Evolutionary conservation across 768 basidiomycete species (phyloP).

Genomic region (Auricularia cornea): DNA sequence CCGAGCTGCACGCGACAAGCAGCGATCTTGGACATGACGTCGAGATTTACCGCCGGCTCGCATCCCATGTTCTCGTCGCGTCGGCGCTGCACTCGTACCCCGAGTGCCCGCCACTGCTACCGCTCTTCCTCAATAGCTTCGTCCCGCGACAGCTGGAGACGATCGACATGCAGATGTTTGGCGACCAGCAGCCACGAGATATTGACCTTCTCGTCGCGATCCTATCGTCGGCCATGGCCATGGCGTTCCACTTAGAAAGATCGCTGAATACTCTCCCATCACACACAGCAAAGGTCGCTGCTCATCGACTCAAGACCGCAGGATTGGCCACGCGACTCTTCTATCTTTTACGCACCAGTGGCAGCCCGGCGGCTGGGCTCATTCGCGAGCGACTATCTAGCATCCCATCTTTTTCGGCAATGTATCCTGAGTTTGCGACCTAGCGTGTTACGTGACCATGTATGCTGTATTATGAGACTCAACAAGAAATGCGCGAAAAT

Average conservation of each 20-base stretch:
- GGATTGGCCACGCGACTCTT: constrained; percentile 61
- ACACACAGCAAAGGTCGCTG: constrained; percentile 15
- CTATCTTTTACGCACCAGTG: constrained; percentile 46
- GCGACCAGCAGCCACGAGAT: constrained; percentile 37
- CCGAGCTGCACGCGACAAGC: constrained; percentile 41
- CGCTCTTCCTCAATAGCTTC: constrained; percentile 63
- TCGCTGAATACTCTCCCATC: constrained; percentile 47
- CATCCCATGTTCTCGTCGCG: constrained; percentile 53
- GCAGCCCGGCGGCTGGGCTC: constrained; percentile 41
- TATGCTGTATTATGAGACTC: background rate
- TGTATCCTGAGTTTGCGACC: constrained; percentile 37
- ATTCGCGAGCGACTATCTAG: constrained; percentile 55
- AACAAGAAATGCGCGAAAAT: background rate
- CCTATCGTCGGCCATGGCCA: constrained; percentile 56
- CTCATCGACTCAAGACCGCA: constrained; percentile 28
- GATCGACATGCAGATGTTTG: background rate
- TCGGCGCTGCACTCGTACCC: constrained; percentile 44
- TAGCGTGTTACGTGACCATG: constrained; percentile 4
- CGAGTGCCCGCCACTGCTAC: constrained; percentile 52
- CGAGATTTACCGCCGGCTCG: constrained; percentile 55
- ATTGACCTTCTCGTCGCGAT: constrained; percentile 59
- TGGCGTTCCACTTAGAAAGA: constrained; percentile 63
- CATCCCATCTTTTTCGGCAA: constrained; percentile 58
- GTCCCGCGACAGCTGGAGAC: constrained; percentile 42
- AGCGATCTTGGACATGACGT: constrained; percentile 46